Evolutionary conservation across 768 basidiomycete species (phyloP).

Genomic region (Mycena filopes): DNA sequence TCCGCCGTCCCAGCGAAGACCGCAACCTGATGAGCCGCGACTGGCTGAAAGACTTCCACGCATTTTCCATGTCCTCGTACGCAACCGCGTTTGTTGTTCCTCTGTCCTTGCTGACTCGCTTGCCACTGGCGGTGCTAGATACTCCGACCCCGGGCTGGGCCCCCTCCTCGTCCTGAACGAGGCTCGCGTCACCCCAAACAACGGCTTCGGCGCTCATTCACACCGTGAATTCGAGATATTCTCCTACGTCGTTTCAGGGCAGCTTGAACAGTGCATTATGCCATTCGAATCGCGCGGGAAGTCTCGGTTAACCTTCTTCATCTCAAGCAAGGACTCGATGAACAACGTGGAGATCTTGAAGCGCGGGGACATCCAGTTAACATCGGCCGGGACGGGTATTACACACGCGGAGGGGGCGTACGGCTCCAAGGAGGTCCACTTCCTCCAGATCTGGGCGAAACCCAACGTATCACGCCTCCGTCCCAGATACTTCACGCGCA

Average conservation of each 20-base stretch:
- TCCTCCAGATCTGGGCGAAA: conserved; percentile 64
- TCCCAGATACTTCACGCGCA: conserved; percentile 89
- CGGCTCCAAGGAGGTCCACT: conserved; percentile 56
- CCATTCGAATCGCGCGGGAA: not conserved
- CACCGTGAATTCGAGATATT: conserved; percentile 94
- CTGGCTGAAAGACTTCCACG: conserved; percentile 91
- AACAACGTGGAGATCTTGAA: conserved; percentile 89
- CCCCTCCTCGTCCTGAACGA: conserved; percentile 92
- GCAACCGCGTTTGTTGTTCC: conserved; percentile 40
- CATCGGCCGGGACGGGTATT: conserved; percentile 93
- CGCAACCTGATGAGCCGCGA: conserved; percentile 82
- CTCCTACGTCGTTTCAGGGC: conserved; percentile 83
- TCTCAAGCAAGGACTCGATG: conserved; percentile 87
- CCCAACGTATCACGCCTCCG: conserved; percentile 57
- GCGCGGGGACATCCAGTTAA: conserved; percentile 91
- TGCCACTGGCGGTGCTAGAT: conserved; percentile 13
- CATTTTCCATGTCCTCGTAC: conserved; percentile 79
- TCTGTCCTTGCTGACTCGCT: conserved; percentile 16
- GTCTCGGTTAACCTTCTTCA: not conserved
- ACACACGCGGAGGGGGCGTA: conserved; percentile 74
- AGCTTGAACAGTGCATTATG: conserved; percentile 79
- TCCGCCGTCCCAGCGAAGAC: conserved; percentile 67
- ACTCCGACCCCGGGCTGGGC: conserved; percentile 64
- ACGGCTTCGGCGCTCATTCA: conserved; percentile 88
- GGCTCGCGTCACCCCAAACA: conserved; percentile 79